Evolutionary conservation across 75 land plant species (phyloP), one percentile per base, ranked within the genome.

Genomic region (Chamaecyparis obtusa): DNA sequence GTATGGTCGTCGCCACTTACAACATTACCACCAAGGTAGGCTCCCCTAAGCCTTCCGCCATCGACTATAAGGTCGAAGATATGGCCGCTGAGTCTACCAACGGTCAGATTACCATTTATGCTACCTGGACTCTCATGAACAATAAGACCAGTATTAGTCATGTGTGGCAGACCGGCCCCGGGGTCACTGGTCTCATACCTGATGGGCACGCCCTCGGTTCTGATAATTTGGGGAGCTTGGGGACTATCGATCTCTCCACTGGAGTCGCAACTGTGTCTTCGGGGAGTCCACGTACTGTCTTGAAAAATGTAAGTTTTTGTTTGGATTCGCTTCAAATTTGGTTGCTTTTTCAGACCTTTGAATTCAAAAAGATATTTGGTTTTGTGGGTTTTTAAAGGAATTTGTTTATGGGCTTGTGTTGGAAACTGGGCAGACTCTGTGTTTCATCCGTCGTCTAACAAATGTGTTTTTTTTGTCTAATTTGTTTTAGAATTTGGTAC

Each of bases 101-200:
- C 76, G 87, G 81, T 75, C 9, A 81, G n/a, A 85, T 94, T 85
- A 77, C 75, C 76, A 86, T 93, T 3, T 94, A 89, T 69, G 95
- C 91, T 9, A 89, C 77, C 21, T 32, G 93, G 86, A 85, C 49
- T 86, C 81, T 94, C 16, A 88, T 87, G 85, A 41, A 32, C 69
- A 86, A 41, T 15, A 83, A 60, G 36, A 89, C 93, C 36, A 91
- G 85, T 24, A 7, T 92, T 10, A 88, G 86, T 49, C 92, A 89
- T 49, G 95, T 93, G 37, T 94, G 94, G 94, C 94, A 94, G 80
- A 82, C 83, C 10, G 92, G 92, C 33, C n/a, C 87, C 7, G 87
- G 91, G 14, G 83, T 90, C 0, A 33, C 55, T 9, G 86, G 85
- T 27, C 76, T 77, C 13, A 9, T 49, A 0, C 95, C 94, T 30